These are phyloP conservation scores for Chalciporus sphaerocephalus DNA, from an alignment of 768 basidiomycete genomes.

Conservation along the genomic window DNA sequence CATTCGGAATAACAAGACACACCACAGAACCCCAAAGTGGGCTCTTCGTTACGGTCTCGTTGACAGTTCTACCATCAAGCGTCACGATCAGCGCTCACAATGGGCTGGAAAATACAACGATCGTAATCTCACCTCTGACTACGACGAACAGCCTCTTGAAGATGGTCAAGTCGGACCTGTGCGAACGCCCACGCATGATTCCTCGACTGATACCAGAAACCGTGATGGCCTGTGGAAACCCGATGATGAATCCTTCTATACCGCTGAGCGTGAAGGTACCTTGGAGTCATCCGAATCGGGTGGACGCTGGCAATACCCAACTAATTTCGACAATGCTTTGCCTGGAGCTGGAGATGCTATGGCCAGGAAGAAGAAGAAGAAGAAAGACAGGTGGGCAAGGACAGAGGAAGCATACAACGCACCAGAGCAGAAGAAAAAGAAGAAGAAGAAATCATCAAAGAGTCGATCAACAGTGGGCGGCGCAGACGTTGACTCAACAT, in stretches of 20 bases:
- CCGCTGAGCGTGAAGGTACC: slow-evolving; percentile 35
- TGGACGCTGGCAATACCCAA: slow-evolving; percentile 78
- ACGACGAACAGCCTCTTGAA: slow-evolving; percentile 67
- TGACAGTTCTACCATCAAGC: slow-evolving; percentile 69
- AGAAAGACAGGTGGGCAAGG: slow-evolving; percentile 83
- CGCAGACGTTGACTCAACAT: slow-evolving; percentile 26
- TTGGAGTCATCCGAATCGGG: slow-evolving; percentile 33
- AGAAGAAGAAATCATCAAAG: slow-evolving; percentile 63
- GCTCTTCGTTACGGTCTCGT: slow-evolving; percentile 86
- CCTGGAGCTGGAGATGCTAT: slow-evolving; percentile 38
- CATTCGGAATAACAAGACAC: slow-evolving; percentile 92
- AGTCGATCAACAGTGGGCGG: slow-evolving; percentile 42
- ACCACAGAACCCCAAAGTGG: slow-evolving; percentile 94
- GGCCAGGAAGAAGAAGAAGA: slow-evolving; percentile 64
- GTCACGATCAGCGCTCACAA: slow-evolving; percentile 75
- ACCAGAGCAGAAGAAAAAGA: slow-evolving; percentile 50
- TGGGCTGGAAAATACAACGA: slow-evolving; percentile 89
- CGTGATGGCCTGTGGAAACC: slow-evolving; percentile 63
- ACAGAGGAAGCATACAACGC: slow-evolving; percentile 76
- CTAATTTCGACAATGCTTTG: slow-evolving; percentile 67
- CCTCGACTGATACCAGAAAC: slow-evolving; percentile 19
- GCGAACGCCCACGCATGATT: slow-evolving; percentile 9
- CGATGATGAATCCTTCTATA: slow-evolving; percentile 76
- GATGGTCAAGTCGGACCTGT: slow-evolving; percentile 63
- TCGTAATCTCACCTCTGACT: slow-evolving; percentile 62